Base-by-base conservation (phyloP, 176 grass and related monocot species). In the Paspalum notatum region DNA sequence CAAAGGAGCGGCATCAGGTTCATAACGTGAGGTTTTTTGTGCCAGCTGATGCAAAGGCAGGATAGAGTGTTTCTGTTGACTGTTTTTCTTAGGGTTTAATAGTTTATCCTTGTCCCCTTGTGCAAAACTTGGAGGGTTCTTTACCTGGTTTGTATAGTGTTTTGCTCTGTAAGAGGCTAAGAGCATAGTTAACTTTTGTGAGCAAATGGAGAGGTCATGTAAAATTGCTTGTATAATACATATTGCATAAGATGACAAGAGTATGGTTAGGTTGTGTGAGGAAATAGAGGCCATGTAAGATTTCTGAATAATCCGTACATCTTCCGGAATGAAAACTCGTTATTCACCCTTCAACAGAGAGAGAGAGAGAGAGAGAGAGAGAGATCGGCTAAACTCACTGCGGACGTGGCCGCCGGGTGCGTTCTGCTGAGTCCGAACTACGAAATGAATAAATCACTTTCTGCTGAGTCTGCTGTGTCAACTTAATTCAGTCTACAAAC, bases 71-170 rank as follows among this genome's bases (percentile, higher is more conserved):
- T 8, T 22, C 12, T 64, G 12, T 6, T 13, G 1, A 12, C 12
- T 20, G 12, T 7, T 62, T 22, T 27, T 45, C 12, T 49, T 27
- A 25, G 10, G 8, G 39, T 8, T 24, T 37, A 13, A 4, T 18
- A 39, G 17, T 20, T 21, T 21, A 7, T 14, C 16, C 2, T 6
- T 21, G 43, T 50, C 21, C 58, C 11, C 16, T 64, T 22, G 75
- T 64, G 64, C 59, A 78, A 50, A 64, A 32, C 43, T 51, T 64
- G 59, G 1, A 63, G 25, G 49, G 59, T 20, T 51, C 63, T 50
- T 39, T 14, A 12, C 25, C 38, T 56, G 51, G 10, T 14, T 14
- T 74, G 17, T 32, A 73, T 54, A n/a, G 9, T 21, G 10, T 74
- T 56, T n/a, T n/a, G 26, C 49, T 72, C 32, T 6, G 12, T 15